Conservation (phyloP, 208 protist genomes). For the Trypanosoma rangeli region DNA sequence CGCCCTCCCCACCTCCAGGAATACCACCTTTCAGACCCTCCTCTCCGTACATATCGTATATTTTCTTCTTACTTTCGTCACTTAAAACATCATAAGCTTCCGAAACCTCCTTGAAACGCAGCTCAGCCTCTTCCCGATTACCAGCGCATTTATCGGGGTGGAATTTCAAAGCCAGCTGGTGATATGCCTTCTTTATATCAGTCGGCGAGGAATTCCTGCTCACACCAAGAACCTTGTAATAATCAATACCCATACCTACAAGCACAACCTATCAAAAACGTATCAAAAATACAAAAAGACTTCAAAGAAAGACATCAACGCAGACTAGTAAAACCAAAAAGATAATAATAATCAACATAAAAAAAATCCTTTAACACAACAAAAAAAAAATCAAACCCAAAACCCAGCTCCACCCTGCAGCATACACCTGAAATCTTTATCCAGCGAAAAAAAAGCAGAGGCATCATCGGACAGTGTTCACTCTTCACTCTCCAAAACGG, state of each 20-base stretch:
- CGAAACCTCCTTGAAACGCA: constrained; percentile 76
- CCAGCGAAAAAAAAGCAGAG: no score
- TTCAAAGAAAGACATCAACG: constrained; percentile 4
- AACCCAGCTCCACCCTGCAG: no score
- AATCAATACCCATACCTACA: constrained; percentile 41
- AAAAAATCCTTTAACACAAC: no score
- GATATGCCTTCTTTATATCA: constrained; percentile 90
- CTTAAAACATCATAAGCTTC: constrained; percentile 94
- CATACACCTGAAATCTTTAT: no score
- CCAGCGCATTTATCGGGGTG: constrained; percentile 87
- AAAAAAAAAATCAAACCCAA: no score
- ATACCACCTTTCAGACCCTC: constrained; percentile 60
- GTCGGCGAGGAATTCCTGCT: constrained; percentile 40
- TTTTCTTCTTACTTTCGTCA: constrained; percentile 85
- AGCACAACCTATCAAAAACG: background rate
- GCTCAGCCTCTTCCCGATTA: constrained; percentile 50
- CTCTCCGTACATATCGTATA: constrained; percentile 94
- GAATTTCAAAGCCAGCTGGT: constrained; percentile 88
- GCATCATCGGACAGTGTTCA: no score
- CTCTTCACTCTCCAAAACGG: no score
- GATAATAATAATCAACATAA: no score
- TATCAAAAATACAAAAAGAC: constrained; percentile 26
- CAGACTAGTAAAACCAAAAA: constrained; percentile 18
- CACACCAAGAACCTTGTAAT: constrained; percentile 79
- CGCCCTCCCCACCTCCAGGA: constrained; percentile 35